Conservation (phyloP, 2,329 filamentous ascomycete genomes). For the Aspergillus alliaceus region DNA sequence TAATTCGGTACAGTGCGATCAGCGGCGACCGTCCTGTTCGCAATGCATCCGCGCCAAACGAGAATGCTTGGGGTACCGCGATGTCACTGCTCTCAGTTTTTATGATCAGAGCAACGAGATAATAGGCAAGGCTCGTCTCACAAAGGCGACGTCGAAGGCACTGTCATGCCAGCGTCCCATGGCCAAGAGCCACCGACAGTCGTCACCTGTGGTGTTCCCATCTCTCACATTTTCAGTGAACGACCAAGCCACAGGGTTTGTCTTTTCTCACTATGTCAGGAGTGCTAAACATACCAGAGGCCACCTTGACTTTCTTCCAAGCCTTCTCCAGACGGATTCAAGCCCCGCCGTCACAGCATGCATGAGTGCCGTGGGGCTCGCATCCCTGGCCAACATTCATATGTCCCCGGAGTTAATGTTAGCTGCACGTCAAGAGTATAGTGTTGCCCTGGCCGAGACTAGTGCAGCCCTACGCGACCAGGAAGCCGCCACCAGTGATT, state of each 20-base stretch:
- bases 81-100: conserved; percentile 15
- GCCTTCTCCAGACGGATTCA: conserved; percentile 3
- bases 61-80: conserved; percentile 23
- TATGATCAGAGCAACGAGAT: conserved; percentile 23
- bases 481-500: conserved; percentile 8
- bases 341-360: conserved; percentile 11
- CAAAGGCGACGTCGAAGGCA: neutral
- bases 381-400: conserved; percentile 10
- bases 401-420: neutral
- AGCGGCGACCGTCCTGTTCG: conserved; percentile 18
- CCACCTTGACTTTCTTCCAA: conserved; percentile 8
- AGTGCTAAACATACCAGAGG: conserved; percentile 7
- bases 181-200: neutral
- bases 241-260: conserved; percentile 8
- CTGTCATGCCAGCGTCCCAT: neutral
- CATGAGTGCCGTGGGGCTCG: conserved; percentile 14
- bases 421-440: conserved; percentile 9
- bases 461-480: conserved; percentile 12
- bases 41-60: conserved; percentile 18
- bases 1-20: conserved; percentile 21
- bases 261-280: conserved; percentile 11
- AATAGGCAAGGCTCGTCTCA: conserved; percentile 9
- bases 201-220: neutral
- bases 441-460: conserved; percentile 11
- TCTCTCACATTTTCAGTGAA: conserved; percentile 3